Evolutionary conservation across 345 rosid genomes (phyloP).

Genomic region (Eucalyptus cloeziana): DNA sequence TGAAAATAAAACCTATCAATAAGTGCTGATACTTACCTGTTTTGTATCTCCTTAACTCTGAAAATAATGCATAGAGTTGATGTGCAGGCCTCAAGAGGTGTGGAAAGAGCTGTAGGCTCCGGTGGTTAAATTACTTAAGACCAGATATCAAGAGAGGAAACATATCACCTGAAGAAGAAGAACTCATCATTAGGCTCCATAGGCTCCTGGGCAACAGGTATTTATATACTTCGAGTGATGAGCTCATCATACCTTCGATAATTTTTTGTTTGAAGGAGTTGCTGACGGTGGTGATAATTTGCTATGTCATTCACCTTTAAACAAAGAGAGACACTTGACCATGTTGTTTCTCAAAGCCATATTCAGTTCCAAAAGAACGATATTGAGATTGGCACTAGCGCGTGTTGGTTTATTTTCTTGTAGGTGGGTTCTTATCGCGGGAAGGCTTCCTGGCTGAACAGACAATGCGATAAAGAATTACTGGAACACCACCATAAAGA

Average conservation of each 20-base stretch:
- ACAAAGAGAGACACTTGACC: neutral
- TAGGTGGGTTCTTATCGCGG: slow-evolving; percentile 3
- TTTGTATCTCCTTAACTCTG: neutral
- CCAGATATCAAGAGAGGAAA: slow-evolving; percentile 5
- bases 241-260: neutral
- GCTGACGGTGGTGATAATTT: neutral
- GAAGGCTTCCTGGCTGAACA: slow-evolving; percentile 6
- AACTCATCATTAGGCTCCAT: slow-evolving; percentile 9
- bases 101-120: slow-evolving; percentile 8
- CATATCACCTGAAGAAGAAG: slow-evolving; percentile 6
- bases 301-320: neutral
- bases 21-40: neutral
- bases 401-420: neutral
- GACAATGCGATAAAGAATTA: slow-evolving; percentile 5
- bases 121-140: slow-evolving; percentile 6
- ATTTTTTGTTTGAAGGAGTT: neutral
- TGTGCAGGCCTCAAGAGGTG: slow-evolving; percentile 1
- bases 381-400: neutral
- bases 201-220: slow-evolving; percentile 3
- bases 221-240: neutral
- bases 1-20: neutral
- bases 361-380: neutral
- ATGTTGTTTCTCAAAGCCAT: neutral
- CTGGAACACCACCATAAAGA: neutral
- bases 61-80: neutral